Conservation (phyloP, 192 early-diverging fungal species). For the Haplosporangium gracile region DNA sequence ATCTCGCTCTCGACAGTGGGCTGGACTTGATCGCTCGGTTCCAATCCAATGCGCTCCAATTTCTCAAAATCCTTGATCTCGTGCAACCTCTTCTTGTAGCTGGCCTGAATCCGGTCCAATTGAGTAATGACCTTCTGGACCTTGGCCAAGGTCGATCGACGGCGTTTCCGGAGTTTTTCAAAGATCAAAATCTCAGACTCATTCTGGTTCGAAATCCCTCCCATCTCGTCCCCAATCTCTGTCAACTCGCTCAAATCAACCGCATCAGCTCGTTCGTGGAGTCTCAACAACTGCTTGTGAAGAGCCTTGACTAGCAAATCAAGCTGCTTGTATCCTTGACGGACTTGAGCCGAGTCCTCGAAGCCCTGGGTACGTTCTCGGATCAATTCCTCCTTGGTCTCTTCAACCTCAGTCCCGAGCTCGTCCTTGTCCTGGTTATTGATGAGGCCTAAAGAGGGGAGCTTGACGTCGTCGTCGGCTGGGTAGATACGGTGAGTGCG, state of each 20-base stretch:
- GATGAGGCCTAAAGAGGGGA: constrained; percentile 30
- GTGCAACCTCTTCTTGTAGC: constrained; percentile 17
- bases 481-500: constrained; percentile 26
- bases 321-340: constrained; percentile 31
- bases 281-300: constrained; percentile 15
- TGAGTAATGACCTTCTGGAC: constrained; percentile 14
- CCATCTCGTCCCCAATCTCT: constrained; percentile 25
- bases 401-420: constrained; percentile 20
- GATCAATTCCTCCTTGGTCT: constrained; percentile 45
- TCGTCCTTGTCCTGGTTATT: constrained; percentile 23
- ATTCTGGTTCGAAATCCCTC: constrained; percentile 10
- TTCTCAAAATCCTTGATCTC: constrained; percentile 32
- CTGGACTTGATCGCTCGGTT: constrained; percentile 27
- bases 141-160: constrained; percentile 7
- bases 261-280: constrained; percentile 1
- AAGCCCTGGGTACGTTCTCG: constrained; percentile 32
- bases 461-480: constrained; percentile 23
- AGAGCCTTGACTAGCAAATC: constrained; percentile 17
- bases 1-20: constrained; percentile 38
- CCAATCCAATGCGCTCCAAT: constrained; percentile 23
- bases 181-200: constrained; percentile 21
- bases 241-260: constrained; percentile 23
- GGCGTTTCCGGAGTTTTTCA: constrained; percentile 33
- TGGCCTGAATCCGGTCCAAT: constrained; percentile 11
- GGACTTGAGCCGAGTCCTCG: constrained; percentile 25